These are phyloP conservation scores for Luvunga scandens DNA, from an alignment of 345 rosid genomes.

Conservation along the genomic window DNA sequence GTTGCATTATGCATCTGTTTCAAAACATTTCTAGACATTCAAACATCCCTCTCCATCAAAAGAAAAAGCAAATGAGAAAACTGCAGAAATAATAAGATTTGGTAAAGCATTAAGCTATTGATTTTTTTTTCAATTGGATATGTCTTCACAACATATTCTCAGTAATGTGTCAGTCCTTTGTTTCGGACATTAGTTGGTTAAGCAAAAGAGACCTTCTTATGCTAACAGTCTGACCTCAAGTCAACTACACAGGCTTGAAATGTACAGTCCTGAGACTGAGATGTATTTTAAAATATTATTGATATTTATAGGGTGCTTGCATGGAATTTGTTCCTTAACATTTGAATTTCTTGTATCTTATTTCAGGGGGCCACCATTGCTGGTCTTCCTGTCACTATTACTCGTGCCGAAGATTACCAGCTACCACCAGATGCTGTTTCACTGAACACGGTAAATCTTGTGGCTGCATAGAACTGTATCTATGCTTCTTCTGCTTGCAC, in stretches of 20 bases:
- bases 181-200: too few relatives aligned
- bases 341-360: neutral
- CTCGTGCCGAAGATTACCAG: conserved; percentile 38
- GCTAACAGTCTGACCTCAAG: neutral
- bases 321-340: neutral
- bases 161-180: neutral
- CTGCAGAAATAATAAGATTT: neutral
- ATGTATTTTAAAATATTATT: neutral
- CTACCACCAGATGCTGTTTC: conserved; percentile 38
- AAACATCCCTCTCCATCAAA: neutral
- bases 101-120: neutral
- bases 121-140: neutral
- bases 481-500: neutral
- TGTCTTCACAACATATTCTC: neutral
- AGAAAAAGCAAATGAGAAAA: neutral
- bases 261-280: neutral
- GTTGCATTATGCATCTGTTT: neutral
- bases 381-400: conserved; percentile 33
- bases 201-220: neutral
- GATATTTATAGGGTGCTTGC: neutral
- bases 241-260: neutral
- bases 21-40: neutral
- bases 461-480: neutral
- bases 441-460: conserved; percentile 21
- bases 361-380: conserved; percentile 35